Evolutionary conservation across 306 rosid genomes (phyloP), one percentile per base, ranked within the genome.

Genomic region (Dalbergia cultrata): DNA sequence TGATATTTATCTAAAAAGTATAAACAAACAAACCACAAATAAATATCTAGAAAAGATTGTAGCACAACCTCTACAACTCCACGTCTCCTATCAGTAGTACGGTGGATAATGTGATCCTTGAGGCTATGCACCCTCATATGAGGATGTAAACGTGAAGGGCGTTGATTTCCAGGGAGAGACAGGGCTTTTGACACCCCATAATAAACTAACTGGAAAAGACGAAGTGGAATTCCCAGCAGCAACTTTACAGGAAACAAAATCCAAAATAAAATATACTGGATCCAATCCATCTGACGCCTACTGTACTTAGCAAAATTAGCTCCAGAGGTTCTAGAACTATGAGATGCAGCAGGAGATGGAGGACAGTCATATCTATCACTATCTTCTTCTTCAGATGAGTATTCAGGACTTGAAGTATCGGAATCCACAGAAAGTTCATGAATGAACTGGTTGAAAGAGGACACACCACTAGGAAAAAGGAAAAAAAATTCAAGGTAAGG

Each of bases 381-480:
- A 74, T 89, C 95, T 80, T 90, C 97, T 59, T 91, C 97, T 43
- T 73, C 90, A 8, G 92, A 92, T 56, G 88, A 86, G 80, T 89
- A 85, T 22, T 85, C 97, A 13, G 56, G 45, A 72, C 89, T 89
- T 22, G 98, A 94, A 69, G 87, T 67, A 87, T 91, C 97, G 37
- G 97, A 90, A 87, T 90, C 98, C 94, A 92, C 82, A 53, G 98
- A 89, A 63, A 95, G 89, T 70, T 95, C 97, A 58, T 92, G 94
- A 64, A 95, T 87, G 72, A 92, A 87, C 72, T 84, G 92, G 76
- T 95, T 95, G 93, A 95, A 95, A 72, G 97, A 92, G 44, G 98
- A 95, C 70, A 90, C 98, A 0, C 98, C 97, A 80, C 98, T 95
- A 58, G 66, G 54, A 67, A 74, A 84, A 53, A 57, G 58, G 73